Evolutionary conservation across 345 rosid species (phyloP).

Genomic region (Arabidopsis suecica): DNA sequence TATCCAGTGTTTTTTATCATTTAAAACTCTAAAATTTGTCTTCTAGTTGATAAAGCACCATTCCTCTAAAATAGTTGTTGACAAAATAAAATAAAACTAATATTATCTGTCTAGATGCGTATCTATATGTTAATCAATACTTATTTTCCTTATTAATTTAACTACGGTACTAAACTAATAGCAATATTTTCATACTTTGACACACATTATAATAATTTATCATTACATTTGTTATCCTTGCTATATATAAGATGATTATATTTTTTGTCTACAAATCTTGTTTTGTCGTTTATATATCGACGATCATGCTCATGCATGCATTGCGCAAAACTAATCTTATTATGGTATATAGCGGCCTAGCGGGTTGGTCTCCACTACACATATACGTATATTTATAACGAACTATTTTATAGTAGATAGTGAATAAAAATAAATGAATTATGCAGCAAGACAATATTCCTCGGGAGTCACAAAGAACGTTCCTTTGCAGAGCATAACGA

Average conservation of each 20-base stretch:
- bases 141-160: not conserved
- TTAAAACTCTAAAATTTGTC: not conserved
- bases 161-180: not conserved
- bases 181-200: not conserved
- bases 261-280: conserved; percentile 18
- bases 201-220: not conserved
- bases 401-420: not conserved
- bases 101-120: not conserved
- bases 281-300: conserved; percentile 38
- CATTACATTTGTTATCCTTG: conserved; percentile 17
- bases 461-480: conserved; percentile 36
- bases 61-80: not conserved
- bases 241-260: not conserved
- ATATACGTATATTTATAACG: conserved; percentile 13
- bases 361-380: conserved; percentile 37
- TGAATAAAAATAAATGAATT: not conserved
- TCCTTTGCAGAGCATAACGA: conserved; percentile 38
- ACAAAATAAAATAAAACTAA: not conserved
- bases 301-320: conserved; percentile 46
- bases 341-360: not conserved
- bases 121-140: not conserved
- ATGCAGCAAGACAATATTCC: conserved; percentile 16
- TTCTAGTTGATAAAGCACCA: conserved; percentile 7
- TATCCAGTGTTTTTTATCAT: not conserved
- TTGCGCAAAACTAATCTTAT: not conserved